phyloP scores from a whole-genome alignment of 148 eudicot species.

The Spergularia marina region DNA sequence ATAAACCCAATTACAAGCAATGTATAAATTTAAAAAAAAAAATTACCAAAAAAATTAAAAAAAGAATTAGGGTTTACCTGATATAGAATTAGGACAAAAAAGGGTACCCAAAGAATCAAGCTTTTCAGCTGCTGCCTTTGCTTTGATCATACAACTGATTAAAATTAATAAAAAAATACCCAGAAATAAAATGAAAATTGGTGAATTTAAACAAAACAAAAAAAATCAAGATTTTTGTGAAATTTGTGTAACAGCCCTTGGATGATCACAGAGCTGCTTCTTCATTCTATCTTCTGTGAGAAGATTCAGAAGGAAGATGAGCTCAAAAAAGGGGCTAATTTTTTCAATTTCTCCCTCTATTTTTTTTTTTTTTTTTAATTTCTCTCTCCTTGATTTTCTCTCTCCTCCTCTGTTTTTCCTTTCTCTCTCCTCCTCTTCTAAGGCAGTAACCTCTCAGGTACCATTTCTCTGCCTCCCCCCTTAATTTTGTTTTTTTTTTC shows the following conservation, averaged over 20 bases:
- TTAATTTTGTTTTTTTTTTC: not conserved
- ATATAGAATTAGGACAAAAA: conserved; percentile 31
- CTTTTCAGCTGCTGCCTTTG: conserved; percentile 17
- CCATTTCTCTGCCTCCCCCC: not conserved
- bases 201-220: not conserved
- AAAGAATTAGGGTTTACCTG: conserved; percentile 39
- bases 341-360: conserved; percentile 30
- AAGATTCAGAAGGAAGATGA: conserved; percentile 38
- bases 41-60: conserved; percentile 1
- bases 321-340: conserved; percentile 27
- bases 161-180: not conserved
- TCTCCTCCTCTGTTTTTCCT: conserved; percentile 26
- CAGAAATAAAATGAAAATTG: not conserved
- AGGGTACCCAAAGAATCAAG: conserved; percentile 23
- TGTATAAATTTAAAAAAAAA: conserved; percentile 25
- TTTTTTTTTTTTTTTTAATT: conserved; percentile 17
- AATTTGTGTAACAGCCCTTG: conserved; percentile 3
- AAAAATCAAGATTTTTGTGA: not conserved
- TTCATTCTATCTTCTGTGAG: conserved; percentile 24
- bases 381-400: conserved; percentile 34
- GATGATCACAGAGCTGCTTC: conserved; percentile 33
- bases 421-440: conserved; percentile 13
- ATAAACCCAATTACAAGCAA: conserved; percentile 65
- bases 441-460: not conserved
- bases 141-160: not conserved